These are phyloP conservation scores for Paraleonurus japonicus DNA, from an alignment of 257 asterid genomes.

Conservation along the genomic window DNA sequence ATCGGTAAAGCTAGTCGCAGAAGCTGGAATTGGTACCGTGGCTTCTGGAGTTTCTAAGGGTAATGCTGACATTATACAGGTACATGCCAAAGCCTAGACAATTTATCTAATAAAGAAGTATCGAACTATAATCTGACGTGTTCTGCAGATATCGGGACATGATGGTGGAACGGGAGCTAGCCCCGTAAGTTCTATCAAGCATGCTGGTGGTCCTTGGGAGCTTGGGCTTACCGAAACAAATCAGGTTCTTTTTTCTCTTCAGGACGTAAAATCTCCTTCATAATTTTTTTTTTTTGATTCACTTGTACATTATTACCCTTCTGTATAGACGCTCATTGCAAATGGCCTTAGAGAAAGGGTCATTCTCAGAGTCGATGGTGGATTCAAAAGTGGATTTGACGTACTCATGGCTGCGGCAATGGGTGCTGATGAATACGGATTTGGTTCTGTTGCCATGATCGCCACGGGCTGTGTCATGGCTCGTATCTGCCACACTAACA, in stretches of 20 bases:
- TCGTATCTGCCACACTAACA: conserved; percentile 98
- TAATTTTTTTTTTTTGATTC: conserved; percentile 1
- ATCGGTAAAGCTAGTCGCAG: conserved; percentile 95
- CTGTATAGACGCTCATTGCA: conserved; percentile 69
- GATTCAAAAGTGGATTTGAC: conserved; percentile 96
- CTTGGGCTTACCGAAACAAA: conserved; percentile 98
- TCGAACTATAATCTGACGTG: conserved; percentile 13
- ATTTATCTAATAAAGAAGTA: not conserved
- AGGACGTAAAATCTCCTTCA: not conserved
- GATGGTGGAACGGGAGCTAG: conserved; percentile 99
- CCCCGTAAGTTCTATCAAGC: conserved; percentile 98
- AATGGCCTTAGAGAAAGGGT: conserved; percentile 99
- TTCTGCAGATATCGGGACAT: conserved; percentile 91
- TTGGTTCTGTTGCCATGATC: conserved; percentile 98
- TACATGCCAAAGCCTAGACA: conserved; percentile 23
- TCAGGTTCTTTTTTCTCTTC: conserved; percentile 56
- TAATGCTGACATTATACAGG: conserved; percentile 98
- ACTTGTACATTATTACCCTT: conserved; percentile 17
- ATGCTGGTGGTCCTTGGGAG: conserved; percentile 99
- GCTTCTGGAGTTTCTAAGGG: conserved; percentile 99
- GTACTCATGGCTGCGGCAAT: conserved; percentile 93
- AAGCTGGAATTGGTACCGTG: conserved; percentile 99
- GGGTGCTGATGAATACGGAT: conserved; percentile 99
- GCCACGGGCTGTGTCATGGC: conserved; percentile 99
- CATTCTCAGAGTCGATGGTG: conserved; percentile 97